Base-by-base conservation (phyloP, 1,284 basidiomycete species). In the Lignosus rhinocerotis region DNA sequence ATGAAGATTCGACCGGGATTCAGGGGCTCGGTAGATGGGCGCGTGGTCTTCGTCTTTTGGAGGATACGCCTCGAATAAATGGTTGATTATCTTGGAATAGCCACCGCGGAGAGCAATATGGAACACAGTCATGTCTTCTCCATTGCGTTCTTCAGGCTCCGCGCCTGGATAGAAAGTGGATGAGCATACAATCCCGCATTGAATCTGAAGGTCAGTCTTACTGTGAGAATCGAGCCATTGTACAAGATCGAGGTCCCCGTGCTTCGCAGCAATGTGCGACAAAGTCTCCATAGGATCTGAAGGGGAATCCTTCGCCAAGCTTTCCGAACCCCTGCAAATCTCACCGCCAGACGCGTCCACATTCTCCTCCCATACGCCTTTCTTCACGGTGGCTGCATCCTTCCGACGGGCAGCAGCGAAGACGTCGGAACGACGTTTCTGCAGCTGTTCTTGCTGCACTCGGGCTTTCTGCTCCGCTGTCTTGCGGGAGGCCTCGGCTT, bases 281-380 rank as follows among this genome's bases (percentile, higher is more conserved):
- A 92, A 74, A 33, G 88, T 88, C 70, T 91, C 83, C 59, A 75
- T 73, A n/a, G 75, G 75, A 70, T 89, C 87, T 51, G 75, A 65
- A 6, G 85, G 84, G 14, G 63, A 64, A 10, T 49, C 60, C 60
- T 76, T 71, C 52, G 83, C 77, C 62, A 84, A 83, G 43, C 74
- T 77, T 48, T 82, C 79, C 58, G 79, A 82, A n/a, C 83, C 83
- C 51, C 71, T 64, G 65, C 81, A 83, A 53, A 86, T 71, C 73
- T 91, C 88, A 30, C 86, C 86, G 36, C 87, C 88, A 17, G 82
- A 76, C 48, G 86, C 84, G 71, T 90, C 87, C 52, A 90, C 85
- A 31, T 76, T 74, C 50, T 87, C 79, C 73, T 89, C 86, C 80
- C 82, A 90, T 16, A 90, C 71, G 33, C 82, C 83, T 60, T 81